Base-by-base conservation (phyloP, 495 filamentous ascomycete species). In the Penicillium pancosmium region DNA sequence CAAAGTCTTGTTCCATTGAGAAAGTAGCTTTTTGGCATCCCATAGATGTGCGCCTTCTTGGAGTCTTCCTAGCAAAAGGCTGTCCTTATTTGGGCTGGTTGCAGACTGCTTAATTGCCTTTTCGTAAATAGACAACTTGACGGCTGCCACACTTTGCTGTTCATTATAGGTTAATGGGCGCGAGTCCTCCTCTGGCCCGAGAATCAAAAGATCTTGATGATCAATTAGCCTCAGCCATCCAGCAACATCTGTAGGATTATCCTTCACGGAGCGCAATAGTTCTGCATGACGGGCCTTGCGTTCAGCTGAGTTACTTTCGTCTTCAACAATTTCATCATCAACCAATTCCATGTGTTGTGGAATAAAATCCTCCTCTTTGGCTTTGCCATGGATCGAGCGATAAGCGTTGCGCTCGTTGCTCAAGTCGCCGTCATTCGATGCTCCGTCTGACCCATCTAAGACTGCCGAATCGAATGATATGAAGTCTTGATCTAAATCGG, bases 121-220 rank as follows among this genome's bases (percentile, higher is more conserved):
- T 51, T 91, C 84, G 62, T 92, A 92, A n/a, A 97, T 82, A 0
- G 87, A 88, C 2, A 96, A 60, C 59, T 89, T 92, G 36, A 96
- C 83, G 60, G 91, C 90, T 18, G 91, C 88, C 23, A 89, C 81
- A 52, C 86, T 87, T 54, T 77, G 80, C 23, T 69, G 74, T 59
- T 96, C 91, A 4, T 86, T 85, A 43, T 72, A 68, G 1, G 84
- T 88, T 10, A 82, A 69, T 19, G 76, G 67, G 43, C 72, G 72
- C 23, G 71, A 66, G 31, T 76, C 71, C 57, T 64, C 67, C 59
- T 69, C 62, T 63, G 64, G n/a, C 55, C 67, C 68, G 49, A 52
- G 63, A 13, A 93, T 73, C 44, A 93, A 73, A 23, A 54, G 59
- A 61, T 90, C 85, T 73, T 97, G 94, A 50, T 92, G 83, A 13